Evolutionary conservation across 768 basidiomycete genomes (phyloP), one percentile per base, ranked within the genome.

Genomic region (Mycena rebaudengoi): DNA sequence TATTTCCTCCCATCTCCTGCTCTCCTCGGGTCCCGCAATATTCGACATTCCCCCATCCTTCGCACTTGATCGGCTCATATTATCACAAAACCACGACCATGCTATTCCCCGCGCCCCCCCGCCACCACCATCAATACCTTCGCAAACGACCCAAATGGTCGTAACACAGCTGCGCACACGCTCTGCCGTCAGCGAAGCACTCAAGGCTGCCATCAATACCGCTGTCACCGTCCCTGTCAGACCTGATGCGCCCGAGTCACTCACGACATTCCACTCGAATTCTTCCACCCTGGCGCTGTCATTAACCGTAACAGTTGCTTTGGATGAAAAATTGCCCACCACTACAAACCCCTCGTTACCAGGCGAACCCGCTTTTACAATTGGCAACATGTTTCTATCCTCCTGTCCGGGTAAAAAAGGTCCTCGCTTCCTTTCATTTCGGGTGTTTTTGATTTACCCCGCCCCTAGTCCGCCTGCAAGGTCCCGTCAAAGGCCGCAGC

Each of bases 321-420:
- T 64, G 13, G 62, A 58, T 37, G 53, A 66, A 29, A 67, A 64
- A 35, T n/a, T n/a, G n/a, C n/a, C n/a, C n/a, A n/a, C n/a, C n/a
- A n/a, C n/a, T n/a, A n/a, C n/a, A n/a, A 11, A 50, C 54, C 43
- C 56, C 50, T 51, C 54, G 41, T 25, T 40, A 18, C 63, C 62
- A 2, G 52, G 64, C 58, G 57, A 64, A 32, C 69, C 72, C 25
- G 62, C 67, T 12, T 76, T 78, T 28, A 71, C 70, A 13, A 76
- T 97, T 10, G 96, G 96, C n/a, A 98, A 99, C 74, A 78, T 99
- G 21, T 84, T 91, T 51, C 76, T 98, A 30, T 95, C 92, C 7
- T 95, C 93, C 7, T 98, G 97, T 79, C 96, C 96, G 3, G 96
- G 96, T 5, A 99, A 99, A 77, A 95, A 98, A 84, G 90, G 91